These are phyloP conservation scores for Leishmania lainsoni DNA, from an alignment of 208 protist species.

Conservation along the genomic window DNA sequence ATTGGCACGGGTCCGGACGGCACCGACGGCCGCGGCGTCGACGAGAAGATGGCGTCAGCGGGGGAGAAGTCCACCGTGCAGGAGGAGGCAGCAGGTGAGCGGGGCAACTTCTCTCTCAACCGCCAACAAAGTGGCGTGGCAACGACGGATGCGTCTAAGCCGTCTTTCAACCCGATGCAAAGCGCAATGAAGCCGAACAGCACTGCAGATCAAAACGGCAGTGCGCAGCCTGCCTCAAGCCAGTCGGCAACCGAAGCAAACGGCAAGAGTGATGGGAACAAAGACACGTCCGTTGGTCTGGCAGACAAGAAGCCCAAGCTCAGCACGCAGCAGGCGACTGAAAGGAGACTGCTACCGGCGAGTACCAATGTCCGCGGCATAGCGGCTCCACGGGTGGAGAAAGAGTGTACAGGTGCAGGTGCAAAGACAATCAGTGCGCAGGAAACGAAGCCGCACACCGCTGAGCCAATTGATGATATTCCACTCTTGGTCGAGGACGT, in stretches of 20 bases:
- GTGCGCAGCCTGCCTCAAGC: neutral
- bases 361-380: neutral
- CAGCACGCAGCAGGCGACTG: neutral
- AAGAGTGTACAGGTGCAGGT: neutral
- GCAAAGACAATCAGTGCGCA: neutral
- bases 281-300: neutral
- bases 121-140: neutral
- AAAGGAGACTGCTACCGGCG: neutral
- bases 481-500: constrained; percentile 33
- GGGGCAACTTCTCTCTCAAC: neutral
- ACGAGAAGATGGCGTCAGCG: constrained; percentile 5
- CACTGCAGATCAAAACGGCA: neutral
- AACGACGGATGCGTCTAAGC: neutral
- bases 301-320: neutral
- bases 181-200: neutral
- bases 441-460: constrained; percentile 3
- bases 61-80: neutral
- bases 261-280: neutral
- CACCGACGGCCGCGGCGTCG: neutral
- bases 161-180: neutral
- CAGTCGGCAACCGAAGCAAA: neutral
- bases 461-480: constrained; percentile 24
- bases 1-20: constrained; percentile 24
- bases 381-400: neutral
- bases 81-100: neutral